Base-by-base conservation (phyloP, 768 basidiomycete species). In the Tylopilus sp. region DNA sequence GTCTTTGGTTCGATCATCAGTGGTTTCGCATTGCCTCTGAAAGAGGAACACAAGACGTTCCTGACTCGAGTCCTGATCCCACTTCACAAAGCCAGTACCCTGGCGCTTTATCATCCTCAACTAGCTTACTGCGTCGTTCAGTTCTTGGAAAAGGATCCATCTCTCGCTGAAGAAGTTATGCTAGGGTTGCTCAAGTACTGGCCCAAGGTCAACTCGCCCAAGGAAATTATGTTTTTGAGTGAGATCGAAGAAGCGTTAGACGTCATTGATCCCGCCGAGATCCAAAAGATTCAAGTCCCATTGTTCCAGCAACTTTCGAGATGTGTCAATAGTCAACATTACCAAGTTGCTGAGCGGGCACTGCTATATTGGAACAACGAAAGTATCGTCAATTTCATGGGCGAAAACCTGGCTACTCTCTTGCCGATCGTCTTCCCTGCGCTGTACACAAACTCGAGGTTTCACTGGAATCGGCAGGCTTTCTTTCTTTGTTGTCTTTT, bases 1-100 rank as follows among this genome's bases (percentile, higher is more conserved):
- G 98, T 99, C 53, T 79, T 99, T 41, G 97, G 97, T 12, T 98
- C 95, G 22, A 98, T 99, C 73, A 99, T 99, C 80, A 99, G 98
- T 61, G 97, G 97, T 30, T 99, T 99, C 64, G 95, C 95, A 12
- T 73, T 98, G 6, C 97, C 97, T 38, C 81, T 99, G 64, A 99
- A 99, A 73, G 94, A 98, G 43, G 97, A 99, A 69, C 97, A 99
- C 83, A 98, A 98, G 76, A 93, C 78, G 1, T 99, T 99, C 79
- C 78, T 99, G 58, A 91, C 91, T 28, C 86, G 95, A 30, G 92
- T 89, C 15, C 85, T 98, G 56, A 82, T 98, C 47, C 97, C 97
- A 3, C 75, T 98, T 26, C 97, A 98, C 79, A 98, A 98, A 75
- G 95, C 89, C 68, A 98, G 97, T 74, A 90, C 86, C 57, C 78